Conservation (phyloP, 768 basidiomycete species). For the Kwoniella dejecticola region DNA sequence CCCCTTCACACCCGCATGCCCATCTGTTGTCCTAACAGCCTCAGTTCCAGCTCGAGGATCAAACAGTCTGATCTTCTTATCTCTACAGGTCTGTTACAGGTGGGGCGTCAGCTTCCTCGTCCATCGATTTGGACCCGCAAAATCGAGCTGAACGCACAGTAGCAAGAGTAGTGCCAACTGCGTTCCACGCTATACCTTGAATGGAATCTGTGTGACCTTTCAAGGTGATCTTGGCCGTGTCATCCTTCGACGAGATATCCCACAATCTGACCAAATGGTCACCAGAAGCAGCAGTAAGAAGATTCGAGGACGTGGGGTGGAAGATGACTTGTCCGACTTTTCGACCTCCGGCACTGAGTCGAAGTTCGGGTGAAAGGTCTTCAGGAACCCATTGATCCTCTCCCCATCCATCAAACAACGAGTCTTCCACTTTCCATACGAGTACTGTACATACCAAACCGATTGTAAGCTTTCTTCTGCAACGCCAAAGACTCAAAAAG, state of each 20-base stretch:
- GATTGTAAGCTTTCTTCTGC: neutral
- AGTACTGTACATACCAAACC: conserved; percentile 57
- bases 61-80: conserved; percentile 87
- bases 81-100: conserved; percentile 69
- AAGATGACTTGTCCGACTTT: conserved; percentile 94
- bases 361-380: conserved; percentile 73
- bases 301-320: conserved; percentile 85
- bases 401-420: conserved; percentile 80
- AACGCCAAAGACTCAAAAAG: neutral
- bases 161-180: conserved; percentile 74
- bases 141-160: conserved; percentile 57
- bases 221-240: conserved; percentile 65
- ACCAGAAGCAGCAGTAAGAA: conserved; percentile 75
- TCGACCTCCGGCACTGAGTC: conserved; percentile 58
- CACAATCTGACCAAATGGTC: conserved; percentile 88
- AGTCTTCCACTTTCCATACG: conserved; percentile 81
- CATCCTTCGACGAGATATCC: conserved; percentile 78
- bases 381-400: conserved; percentile 75
- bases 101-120: neutral
- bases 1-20: conserved; percentile 91
- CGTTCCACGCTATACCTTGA: conserved; percentile 79
- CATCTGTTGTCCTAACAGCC: conserved; percentile 79
- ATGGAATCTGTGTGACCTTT: conserved; percentile 82
- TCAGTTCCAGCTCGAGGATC: conserved; percentile 82
- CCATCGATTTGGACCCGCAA: no score